Evolutionary conservation across 139 green algal species (phyloP), one percentile per base, ranked within the genome.

Genomic region (Micractinium sp.): DNA sequence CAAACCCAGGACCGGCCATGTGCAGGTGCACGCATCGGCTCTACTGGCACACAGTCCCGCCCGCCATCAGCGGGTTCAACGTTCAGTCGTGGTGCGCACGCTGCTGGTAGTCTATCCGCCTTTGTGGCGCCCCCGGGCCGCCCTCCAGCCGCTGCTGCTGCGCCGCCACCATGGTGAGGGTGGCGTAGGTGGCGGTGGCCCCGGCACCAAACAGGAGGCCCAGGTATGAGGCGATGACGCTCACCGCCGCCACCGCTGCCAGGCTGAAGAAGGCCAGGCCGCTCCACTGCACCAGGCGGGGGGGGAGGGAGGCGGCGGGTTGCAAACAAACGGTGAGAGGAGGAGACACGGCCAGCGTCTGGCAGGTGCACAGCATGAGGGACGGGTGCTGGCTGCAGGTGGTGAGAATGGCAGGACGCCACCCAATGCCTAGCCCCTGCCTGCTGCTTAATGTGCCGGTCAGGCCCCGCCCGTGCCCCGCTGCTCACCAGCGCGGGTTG

Each of bases 191-290:
- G 13, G 71, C 81, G 36, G 83, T 89, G 3, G 75, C 82, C 16
- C 90, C 89, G 4, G 90, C 85, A 0, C 76, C 90, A 53, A 92
- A 92, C 61, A 95, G 47, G 15, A 93, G 74, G 16, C 81, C 76
- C 63, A 95, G 69, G 35, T 93, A 92, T 13, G 75, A 89, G 20
- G 79, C 82, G 13, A 93, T 81, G 13, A 94, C 87, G 29, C 81
- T 87, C 25, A 88, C 19, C 5, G 88, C 92, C 16, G 83, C 91
- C 29, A 91, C 39, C 0, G 87, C 77, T 3, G 86, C 60, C 1
- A 92, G 33, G 20, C 67, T 35, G 67, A 95, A 94, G 67, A 94
- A 94, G 14, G 78, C 35, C 25, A 94, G 3, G 12, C 66, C 91
- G 53, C 56, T 87, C 69, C 79, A 80, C 81, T 92, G 91, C 83